phyloP scores from a whole-genome alignment of 2,329 filamentous ascomycete genomes.

The Verticillium nonalfalfae region DNA sequence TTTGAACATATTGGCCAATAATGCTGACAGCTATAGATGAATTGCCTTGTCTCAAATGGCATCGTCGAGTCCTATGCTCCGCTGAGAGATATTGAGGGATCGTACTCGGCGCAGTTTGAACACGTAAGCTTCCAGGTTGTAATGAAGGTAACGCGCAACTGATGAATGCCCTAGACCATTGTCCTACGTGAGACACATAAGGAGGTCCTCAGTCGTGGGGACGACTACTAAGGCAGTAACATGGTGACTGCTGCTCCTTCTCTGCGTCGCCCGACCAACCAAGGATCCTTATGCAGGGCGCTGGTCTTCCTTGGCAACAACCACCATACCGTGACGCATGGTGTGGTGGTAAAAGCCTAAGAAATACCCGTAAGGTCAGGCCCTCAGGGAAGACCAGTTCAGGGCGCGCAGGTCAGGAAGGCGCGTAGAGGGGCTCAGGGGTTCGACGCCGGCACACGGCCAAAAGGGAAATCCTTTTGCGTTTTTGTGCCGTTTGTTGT shows the following conservation, averaged over 20 bases:
- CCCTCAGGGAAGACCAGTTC: no score
- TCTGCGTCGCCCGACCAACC: background rate
- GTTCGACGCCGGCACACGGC: no score
- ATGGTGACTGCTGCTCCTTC: background rate
- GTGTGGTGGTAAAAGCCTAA: background rate
- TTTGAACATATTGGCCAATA: background rate
- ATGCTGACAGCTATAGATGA: slow-evolving; percentile 36
- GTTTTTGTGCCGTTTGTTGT: background rate
- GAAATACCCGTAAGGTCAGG: no score
- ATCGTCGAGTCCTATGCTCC: slow-evolving; percentile 52
- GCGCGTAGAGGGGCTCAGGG: no score
- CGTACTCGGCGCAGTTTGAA: slow-evolving; percentile 60
- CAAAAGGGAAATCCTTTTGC: background rate
- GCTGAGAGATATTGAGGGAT: slow-evolving; percentile 50
- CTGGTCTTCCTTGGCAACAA: background rate
- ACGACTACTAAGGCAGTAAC: slow-evolving; percentile 35
- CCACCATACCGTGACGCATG: no score
- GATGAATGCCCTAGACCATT: slow-evolving; percentile 31
- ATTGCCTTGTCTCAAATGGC: slow-evolving; percentile 48
- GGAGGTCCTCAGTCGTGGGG: slow-evolving; percentile 45
- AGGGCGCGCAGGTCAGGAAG: no score
- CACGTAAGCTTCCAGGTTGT: slow-evolving; percentile 27
- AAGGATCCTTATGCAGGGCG: no score
- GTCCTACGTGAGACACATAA: slow-evolving; percentile 36
- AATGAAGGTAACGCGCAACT: background rate